Base-by-base conservation (phyloP, 768 basidiomycete species). In the Boletus fagicola region DNA sequence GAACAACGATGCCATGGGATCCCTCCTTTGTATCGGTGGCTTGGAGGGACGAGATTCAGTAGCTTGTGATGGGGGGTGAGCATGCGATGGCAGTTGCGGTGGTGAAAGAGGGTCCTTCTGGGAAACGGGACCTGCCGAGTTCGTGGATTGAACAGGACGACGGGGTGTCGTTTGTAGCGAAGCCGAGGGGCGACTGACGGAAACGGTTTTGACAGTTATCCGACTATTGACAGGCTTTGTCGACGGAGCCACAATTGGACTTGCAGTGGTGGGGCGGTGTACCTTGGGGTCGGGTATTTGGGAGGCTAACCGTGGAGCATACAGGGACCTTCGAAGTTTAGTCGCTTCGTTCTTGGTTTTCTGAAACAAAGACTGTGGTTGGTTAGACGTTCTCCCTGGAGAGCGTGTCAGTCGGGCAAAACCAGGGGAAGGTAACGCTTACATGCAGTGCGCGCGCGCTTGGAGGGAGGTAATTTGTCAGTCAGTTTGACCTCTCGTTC, bases 401-500 rank as follows among this genome's bases (percentile, higher is more conserved):
- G 24, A 31, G 45, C 31, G 52, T n/a, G 43, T 62, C 56, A 64
- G 61, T 58, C 58, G 40, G 53, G 44, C 49, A 57, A 59, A 39
- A 36, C 20, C 10, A 22, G 35, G 44, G 42, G 31, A 16, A 36
- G 45, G 30, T 13, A 16, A 13, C 2, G 68, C 86, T 70, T 72
- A 88, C 87, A 88, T 66, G 75, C 65, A n/a, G 65, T 75, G 53
- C 80, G 82, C 35, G 77, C 64, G 50, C 89, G 86, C 73, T 90
- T 91, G 30, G 78, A 62, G 22, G 83, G 85, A 28, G 88, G 88
- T 15, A 88, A 62, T 60, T 76, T 80, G 70, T 89, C 87, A 18
- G 88, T 92, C 51, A 85, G 64, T 69, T 90, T 91, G 57, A 93
- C 81, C 71, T 87, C 85, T 57, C 84, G 80, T 71, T 88, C 87